phyloP scores from a whole-genome alignment of 495 filamentous ascomycete genomes.

The Ramalina intermedia region DNA sequence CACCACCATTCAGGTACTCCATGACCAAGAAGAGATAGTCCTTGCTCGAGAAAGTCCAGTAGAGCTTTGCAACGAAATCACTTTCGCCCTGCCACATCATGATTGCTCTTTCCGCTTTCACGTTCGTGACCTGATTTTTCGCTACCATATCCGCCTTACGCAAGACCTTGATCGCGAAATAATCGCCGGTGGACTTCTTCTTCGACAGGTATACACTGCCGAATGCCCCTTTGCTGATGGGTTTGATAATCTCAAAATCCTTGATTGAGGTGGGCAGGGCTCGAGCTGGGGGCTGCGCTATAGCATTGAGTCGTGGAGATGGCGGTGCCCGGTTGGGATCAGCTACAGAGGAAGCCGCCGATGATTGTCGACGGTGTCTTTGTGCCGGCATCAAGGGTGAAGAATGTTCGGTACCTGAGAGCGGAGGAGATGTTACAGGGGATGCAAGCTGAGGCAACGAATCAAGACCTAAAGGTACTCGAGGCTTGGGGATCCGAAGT shows the following conservation, averaged over 20 bases:
- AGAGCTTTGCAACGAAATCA: conserved; percentile 96
- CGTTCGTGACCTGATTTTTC: conserved; percentile 98
- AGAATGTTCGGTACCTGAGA: conserved; percentile 64
- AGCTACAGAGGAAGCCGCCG: conserved; percentile 64
- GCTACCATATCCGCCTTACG: conserved; percentile 99
- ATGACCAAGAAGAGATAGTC: conserved; percentile 97
- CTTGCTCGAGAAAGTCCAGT: conserved; percentile 99
- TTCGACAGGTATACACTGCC: conserved; percentile 95
- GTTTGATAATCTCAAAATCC: conserved; percentile 98
- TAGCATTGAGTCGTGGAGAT: conserved; percentile 64
- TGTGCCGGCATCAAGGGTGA: conserved; percentile 46
- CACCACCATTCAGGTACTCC: conserved; percentile 97
- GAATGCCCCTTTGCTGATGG: conserved; percentile 97
- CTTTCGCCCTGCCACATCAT: conserved; percentile 99
- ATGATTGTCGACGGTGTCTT: conserved; percentile 80
- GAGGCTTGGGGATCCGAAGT: conserved; percentile 71
- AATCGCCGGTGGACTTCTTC: conserved; percentile 96
- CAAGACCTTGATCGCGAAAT: conserved; percentile 94
- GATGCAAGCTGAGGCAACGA: conserved; percentile 60
- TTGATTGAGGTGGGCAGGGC: conserved; percentile 91
- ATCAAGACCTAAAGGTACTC: conserved; percentile 60
- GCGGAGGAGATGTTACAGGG: conserved; percentile 76
- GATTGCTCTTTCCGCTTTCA: conserved; percentile 97
- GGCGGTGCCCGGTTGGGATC: conserved; percentile 52
- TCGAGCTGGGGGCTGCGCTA: conserved; percentile 57